phyloP scores from a whole-genome alignment of 306 rosid genomes.

The Abrus precatorius region DNA sequence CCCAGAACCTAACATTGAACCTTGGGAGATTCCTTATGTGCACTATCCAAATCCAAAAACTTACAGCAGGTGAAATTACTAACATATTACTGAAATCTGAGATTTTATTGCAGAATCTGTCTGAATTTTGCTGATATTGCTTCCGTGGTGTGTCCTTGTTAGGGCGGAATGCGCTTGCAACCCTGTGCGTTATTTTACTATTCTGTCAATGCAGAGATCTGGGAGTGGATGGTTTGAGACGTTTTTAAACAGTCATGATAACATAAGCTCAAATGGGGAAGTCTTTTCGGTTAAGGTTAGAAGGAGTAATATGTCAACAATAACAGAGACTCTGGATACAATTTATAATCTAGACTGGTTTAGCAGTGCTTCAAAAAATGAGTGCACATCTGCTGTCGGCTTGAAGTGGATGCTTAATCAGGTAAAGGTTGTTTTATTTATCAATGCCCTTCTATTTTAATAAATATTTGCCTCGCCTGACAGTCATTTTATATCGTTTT shows the following conservation, averaged over 20 bases:
- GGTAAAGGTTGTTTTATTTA: constrained; percentile 58
- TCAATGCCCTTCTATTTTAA: background rate
- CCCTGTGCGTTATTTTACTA: constrained; percentile 87
- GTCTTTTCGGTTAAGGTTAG: constrained; percentile 91
- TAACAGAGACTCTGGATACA: constrained; percentile 82
- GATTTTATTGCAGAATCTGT: constrained; percentile 38
- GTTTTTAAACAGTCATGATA: constrained; percentile 85
- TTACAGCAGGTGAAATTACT: constrained; percentile 76
- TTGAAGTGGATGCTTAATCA: constrained; percentile 99
- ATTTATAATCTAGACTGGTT: constrained; percentile 90
- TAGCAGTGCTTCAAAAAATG: constrained; percentile 95
- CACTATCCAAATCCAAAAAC: constrained; percentile 88
- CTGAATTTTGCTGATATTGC: constrained; percentile 44
- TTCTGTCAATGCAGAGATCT: constrained; percentile 96
- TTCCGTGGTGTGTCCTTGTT: constrained; percentile 40
- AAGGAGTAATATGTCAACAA: constrained; percentile 85
- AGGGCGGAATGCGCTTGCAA: constrained; percentile 94
- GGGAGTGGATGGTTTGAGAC: constrained; percentile 99
- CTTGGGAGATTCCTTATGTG: constrained; percentile 73
- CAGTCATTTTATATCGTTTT: constrained; percentile 25
- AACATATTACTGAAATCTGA: constrained; percentile 17
- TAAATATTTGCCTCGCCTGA: constrained; percentile 35
- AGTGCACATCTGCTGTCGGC: constrained; percentile 98
- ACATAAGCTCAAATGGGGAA: constrained; percentile 97
- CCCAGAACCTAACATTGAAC: constrained; percentile 74